Base-by-base conservation (phyloP, 805 yeast species). In the Yamadazyma phyllophila region DNA sequence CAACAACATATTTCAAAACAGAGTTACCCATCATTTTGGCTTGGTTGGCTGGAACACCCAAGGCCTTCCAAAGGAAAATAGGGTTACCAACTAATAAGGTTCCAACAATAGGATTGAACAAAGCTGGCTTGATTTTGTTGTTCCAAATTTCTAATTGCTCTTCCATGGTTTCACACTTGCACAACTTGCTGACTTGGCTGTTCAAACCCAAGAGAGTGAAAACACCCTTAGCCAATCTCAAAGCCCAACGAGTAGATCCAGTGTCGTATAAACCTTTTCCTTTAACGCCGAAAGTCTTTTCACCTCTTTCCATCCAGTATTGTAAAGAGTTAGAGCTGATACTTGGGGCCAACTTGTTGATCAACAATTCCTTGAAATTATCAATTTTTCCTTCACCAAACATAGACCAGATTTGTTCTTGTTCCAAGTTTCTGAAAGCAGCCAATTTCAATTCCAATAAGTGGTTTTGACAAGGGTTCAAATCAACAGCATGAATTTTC, bases 11-110 rank as follows among this genome's bases (percentile, higher is more conserved):
- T 47, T 83, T 77, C 54, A 83, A 65, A 36, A 85, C 82, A 0
- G 90, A 82, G 13, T 78, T 70, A 17, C 85, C 88, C 80, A 88
- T 86, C 83, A 88, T 78, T 26, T 80, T 71, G 5, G 94, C 90
- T 67, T 87, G 96, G 59, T 88, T 87, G 7, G 83, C 80, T 5
- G 95, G 96, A 39, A 87, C 96, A n/a, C 96, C 95, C 17, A 88
- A 72, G 0, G 95, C 95, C 61, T 85, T 86, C 96, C 96, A 87
- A 47, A 88, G 71, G 61, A 87, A 87, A n/a, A 86, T 62, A 15
- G 92, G 91, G 62, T 87, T 88, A n/a, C 90, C 90, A 35, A 88
- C 77, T 41, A 88, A 67, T 26, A 85, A 57, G 41, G 79, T 78
- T 13, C 86, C 81, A 44, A 86, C 83, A 41, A 84, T 54, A 15